A percentile compares a stretch with the other conserved stretches of the same genome.
phyloP scores from a whole-genome alignment of 805 yeast species.

The Clavispora vitiphila region DNA sequence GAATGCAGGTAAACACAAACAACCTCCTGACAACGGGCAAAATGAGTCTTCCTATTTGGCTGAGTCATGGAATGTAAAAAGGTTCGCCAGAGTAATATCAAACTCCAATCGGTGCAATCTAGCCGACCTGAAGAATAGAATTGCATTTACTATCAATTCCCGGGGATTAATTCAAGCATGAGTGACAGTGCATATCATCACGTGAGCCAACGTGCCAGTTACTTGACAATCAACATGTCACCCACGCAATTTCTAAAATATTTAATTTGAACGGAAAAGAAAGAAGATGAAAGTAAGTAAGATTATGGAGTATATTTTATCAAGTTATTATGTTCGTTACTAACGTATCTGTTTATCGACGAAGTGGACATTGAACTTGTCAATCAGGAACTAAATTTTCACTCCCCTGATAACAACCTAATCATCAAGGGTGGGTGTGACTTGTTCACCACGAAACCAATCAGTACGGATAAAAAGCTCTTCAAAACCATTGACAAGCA shows the following conservation, averaged over 20 bases:
- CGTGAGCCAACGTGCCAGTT: constrained; percentile 1
- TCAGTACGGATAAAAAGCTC: constrained; percentile 82
- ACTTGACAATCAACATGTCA: background rate
- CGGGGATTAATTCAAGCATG: background rate
- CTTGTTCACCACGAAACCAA: constrained; percentile 89
- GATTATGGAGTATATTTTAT: background rate
- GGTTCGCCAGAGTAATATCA: constrained; percentile 6
- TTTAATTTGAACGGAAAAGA: background rate
- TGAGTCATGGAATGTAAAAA: background rate
- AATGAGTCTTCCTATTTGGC: background rate
- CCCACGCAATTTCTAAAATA: background rate
- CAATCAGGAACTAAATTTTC: constrained; percentile 63
- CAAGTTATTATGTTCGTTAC: background rate
- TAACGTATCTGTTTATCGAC: constrained; percentile 65
- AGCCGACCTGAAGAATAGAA: background rate
- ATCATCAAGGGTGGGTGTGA: constrained; percentile 84
- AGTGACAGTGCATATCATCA: background rate
- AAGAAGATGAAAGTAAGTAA: background rate
- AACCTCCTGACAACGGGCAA: background rate
- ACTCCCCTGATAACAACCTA: constrained; percentile 38
- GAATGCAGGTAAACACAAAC: background rate
- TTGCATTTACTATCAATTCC: background rate
- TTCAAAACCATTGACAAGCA: constrained; percentile 85
- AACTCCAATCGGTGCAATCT: background rate
- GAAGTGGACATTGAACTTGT: constrained; percentile 89